Base-by-base conservation (phyloP, 1,284 basidiomycete species). In the Cutaneotrichosporon cutaneum region DNA sequence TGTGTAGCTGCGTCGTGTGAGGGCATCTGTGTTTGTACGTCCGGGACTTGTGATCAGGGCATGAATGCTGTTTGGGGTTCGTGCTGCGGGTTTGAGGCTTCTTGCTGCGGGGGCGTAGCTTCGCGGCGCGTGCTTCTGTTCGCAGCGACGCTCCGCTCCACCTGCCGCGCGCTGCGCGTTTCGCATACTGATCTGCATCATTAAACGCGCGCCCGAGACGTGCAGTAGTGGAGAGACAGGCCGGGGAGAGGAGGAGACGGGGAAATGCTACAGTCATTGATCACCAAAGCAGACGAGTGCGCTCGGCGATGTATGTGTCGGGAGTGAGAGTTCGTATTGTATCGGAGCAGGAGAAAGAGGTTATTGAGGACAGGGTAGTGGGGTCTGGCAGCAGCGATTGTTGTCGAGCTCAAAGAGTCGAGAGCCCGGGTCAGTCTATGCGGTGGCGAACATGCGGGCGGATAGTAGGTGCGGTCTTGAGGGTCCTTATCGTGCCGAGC, bases 201-300 rank as follows among this genome's bases (percentile, higher is more conserved):
- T 55, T 68, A 64, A 56, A 69, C 22, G 42, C 39, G 26, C 27
- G 48, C 48, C 45, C 26, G 16, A 30, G 48, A 36, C 48, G 48
- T n/a, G 48, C 48, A 51, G 48, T 27, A 27, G 26, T 51, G 26
- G 18, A 32, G 27, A 27, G 14, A 10, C 24, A 27, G 26, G 26
- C 48, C 48, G 48, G 26, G 48, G 27, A 51, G 48, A 51, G 48
- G 45, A 47, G 45, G 11, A 47, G 22, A 47, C 45, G 48, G 18
- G 27, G 26, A 51, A 51, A 51, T 51, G 48, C 48, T 51, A 51
- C 48, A 51, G 48, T 51, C 48, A 32, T 51, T 51, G 48, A 18
- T 27, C 32, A 27, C 48, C n/a, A 32, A 48, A 26, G 45, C 45
- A 48, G 45, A 48, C 45, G 11, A 48, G 45, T 16, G 48, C 26